phyloP scores from a whole-genome alignment of 2,329 filamentous ascomycete species.

The Cadophora gregata region DNA sequence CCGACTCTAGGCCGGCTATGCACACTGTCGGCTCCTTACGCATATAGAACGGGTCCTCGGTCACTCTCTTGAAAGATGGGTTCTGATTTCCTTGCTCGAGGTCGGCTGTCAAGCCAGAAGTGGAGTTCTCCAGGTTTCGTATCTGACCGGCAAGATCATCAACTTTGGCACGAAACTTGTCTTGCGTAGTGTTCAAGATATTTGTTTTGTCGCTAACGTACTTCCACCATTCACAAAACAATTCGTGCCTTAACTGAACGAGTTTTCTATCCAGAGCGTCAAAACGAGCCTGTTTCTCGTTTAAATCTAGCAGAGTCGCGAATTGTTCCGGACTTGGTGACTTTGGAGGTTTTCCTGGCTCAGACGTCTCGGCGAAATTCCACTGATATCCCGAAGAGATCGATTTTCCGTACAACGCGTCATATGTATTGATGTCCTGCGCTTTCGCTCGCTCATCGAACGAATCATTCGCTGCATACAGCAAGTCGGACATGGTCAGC shows the following conservation, averaged over 20 bases:
- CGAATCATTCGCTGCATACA: conserved; percentile 15
- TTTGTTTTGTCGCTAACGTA: conserved; percentile 17
- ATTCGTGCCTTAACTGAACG: not conserved
- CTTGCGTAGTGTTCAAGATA: not conserved
- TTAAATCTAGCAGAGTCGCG: not conserved
- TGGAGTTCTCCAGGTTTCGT: not conserved
- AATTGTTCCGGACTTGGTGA: not conserved
- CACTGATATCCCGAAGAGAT: not conserved
- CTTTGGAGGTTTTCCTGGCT: not conserved
- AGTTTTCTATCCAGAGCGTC: conserved; percentile 15
- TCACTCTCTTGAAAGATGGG: not conserved
- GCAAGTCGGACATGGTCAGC: not conserved
- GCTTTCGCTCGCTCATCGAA: conserved; percentile 15
- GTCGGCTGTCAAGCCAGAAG: not conserved
- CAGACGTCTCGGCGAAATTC: not conserved
- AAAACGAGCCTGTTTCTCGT: conserved; percentile 8
- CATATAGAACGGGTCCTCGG: conserved; percentile 9
- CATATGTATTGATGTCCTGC: conserved; percentile 7
- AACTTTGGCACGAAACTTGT: not conserved
- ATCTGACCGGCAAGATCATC: not conserved
- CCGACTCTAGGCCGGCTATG: conserved; percentile 19
- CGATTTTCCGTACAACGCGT: not conserved
- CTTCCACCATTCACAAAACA: conserved; percentile 24
- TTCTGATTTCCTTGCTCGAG: not conserved
- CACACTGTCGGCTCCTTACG: conserved; percentile 24